Percentiles rank a stretch among this genome's conserved stretches.
Conservation (phyloP, 129 eudicot genomes). For the Helianthus tuberosus region DNA sequence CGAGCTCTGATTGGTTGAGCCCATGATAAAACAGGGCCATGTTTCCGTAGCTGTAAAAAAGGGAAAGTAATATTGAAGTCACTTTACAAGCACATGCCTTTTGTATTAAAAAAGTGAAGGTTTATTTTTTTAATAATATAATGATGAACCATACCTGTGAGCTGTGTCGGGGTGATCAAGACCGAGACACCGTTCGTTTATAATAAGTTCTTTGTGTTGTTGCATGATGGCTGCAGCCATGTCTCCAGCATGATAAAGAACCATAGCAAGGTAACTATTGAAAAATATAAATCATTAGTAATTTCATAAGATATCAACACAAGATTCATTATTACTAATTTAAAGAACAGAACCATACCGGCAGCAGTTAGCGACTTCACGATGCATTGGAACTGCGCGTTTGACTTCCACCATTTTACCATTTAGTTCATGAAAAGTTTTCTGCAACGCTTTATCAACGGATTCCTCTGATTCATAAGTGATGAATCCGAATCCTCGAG, state of each 20-base stretch:
- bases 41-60: slow-evolving; percentile 82
- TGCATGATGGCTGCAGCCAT: slow-evolving; percentile 96
- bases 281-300: not conserved
- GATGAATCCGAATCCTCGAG: slow-evolving; percentile 96
- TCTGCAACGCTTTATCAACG: slow-evolving; percentile 71
- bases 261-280: slow-evolving; percentile 87
- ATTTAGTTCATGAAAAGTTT: slow-evolving; percentile 85
- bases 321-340: not conserved
- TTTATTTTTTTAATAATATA: not conserved
- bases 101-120: not conserved
- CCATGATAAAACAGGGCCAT: slow-evolving; percentile 98
- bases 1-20: slow-evolving; percentile 92
- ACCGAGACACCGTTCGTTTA: slow-evolving; percentile 90
- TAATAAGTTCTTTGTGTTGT: slow-evolving; percentile 93
- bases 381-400: slow-evolving; percentile 97
- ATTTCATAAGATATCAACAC: slow-evolving; percentile 14
- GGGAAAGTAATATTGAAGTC: slow-evolving; percentile 1
- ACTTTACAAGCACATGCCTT: not conserved
- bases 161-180: slow-evolving; percentile 97
- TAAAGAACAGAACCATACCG: slow-evolving; percentile 51
- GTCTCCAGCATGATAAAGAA: slow-evolving; percentile 95
- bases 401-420: slow-evolving; percentile 98
- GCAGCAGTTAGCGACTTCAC: slow-evolving; percentile 98
- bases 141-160: slow-evolving; percentile 61
- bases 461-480: slow-evolving; percentile 97